Conservation (phyloP, 768 basidiomycete genomes). For the Lentinula sp. region DNA sequence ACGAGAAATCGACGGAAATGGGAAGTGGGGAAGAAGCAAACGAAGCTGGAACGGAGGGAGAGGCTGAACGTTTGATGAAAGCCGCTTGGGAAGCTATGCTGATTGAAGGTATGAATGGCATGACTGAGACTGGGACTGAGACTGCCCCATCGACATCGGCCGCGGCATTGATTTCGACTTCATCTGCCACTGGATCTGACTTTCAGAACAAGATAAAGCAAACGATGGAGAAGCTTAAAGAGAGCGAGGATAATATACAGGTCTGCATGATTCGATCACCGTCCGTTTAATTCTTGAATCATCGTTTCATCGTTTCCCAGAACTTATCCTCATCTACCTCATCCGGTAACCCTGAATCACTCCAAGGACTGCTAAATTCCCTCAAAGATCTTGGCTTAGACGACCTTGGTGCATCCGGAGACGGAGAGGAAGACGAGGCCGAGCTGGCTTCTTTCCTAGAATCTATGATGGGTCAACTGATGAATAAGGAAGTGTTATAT, state of each 20-base stretch:
- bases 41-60: slow-evolving; percentile 14
- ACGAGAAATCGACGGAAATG: slow-evolving; percentile 20
- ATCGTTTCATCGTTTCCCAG: neutral
- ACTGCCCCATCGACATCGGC: slow-evolving; percentile 6
- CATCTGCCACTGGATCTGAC: slow-evolving; percentile 19
- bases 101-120: slow-evolving; percentile 51
- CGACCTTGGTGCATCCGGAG: slow-evolving; percentile 24
- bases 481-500: slow-evolving; percentile 80
- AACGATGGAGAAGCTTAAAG: slow-evolving; percentile 69
- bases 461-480: slow-evolving; percentile 73
- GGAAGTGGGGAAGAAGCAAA: slow-evolving; percentile 18
- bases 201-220: slow-evolving; percentile 70
- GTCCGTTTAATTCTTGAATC: neutral
- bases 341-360: slow-evolving; percentile 23
- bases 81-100: slow-evolving; percentile 73
- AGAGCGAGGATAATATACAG: slow-evolving; percentile 54
- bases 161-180: slow-evolving; percentile 8
- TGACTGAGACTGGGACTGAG: slow-evolving; percentile 10
- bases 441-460: slow-evolving; percentile 68
- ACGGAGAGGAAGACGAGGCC: slow-evolving; percentile 33
- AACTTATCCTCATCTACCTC: slow-evolving; percentile 10
- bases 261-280: slow-evolving; percentile 15
- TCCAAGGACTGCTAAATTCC: slow-evolving; percentile 49
- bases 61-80: slow-evolving; percentile 33
- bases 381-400: slow-evolving; percentile 33